phyloP scores from a whole-genome alignment of 768 basidiomycete genomes.

The Tricholoma flavovirens region DNA sequence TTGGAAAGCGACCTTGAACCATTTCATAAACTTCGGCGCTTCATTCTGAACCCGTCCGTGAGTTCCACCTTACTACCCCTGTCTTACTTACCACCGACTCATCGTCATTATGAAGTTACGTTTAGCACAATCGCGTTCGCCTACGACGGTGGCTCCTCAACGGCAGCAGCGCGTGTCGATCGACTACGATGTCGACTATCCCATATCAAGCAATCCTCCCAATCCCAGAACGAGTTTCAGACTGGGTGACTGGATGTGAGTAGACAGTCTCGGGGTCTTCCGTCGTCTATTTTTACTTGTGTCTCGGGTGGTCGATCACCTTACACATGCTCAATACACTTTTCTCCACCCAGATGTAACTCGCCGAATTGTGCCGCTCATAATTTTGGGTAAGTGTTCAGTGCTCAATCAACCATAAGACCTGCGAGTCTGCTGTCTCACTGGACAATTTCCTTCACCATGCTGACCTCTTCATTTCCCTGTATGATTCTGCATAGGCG shows the following conservation, averaged over 20 bases:
- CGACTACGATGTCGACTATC: constrained; percentile 38
- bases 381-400: constrained; percentile 72
- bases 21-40: constrained; percentile 46
- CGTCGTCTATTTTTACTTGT: constrained; percentile 19
- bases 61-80: constrained; percentile 4
- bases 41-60: constrained; percentile 23
- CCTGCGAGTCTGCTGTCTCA: constrained; percentile 9
- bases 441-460: constrained; percentile 11
- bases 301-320: constrained; percentile 17
- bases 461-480: constrained; percentile 44
- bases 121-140: constrained; percentile 11
- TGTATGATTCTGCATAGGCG: constrained; percentile 57
- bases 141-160: constrained; percentile 8
- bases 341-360: constrained; percentile 45
- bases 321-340: constrained; percentile 14
- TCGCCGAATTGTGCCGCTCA: constrained; percentile 70
- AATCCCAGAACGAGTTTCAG: constrained; percentile 64
- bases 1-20: constrained; percentile 62
- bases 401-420: constrained; percentile 12
- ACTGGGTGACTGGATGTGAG: constrained; percentile 74
- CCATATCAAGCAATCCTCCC: constrained; percentile 65
- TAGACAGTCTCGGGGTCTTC: constrained; percentile 17
- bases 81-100: constrained; percentile 10
- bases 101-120: not conserved
- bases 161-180: constrained; percentile 19